Base-by-base conservation (phyloP, 2,329 filamentous ascomycete genomes). In the Trematosphaeria pertusa region DNA sequence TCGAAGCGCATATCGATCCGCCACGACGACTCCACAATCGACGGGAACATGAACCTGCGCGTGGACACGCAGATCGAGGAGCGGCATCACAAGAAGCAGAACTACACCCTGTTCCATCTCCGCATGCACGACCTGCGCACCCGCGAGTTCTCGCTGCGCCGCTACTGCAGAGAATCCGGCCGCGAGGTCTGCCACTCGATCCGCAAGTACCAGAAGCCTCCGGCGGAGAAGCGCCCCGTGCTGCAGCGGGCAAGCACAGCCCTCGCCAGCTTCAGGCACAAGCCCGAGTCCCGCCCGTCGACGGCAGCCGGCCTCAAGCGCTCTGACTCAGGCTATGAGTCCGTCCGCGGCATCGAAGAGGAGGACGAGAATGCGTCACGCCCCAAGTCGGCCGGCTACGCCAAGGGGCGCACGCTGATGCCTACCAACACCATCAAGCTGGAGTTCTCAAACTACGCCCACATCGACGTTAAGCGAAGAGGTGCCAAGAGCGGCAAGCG, bases 361-460 rank as follows among this genome's bases (percentile, higher is more conserved):
- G 49, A 70, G 28, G 56, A 19, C 39, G 58, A 73, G 41, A 54
- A 66, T 39, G 58, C 61, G 18, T 52, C 61, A 49, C 60, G 64
- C 21, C 65, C 67, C 21, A 67, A 64, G 48, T 64, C 68, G 5
- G 60, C 65, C 21, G 66, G 65, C 46, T 67, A 71, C 32, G 56
- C 59, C 48, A 67, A 77, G 59, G 59, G 71, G 75, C 68, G 69
- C 39, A 65, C 69, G 7, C 54, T 72, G 50, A 65, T 73, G 34
- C 83, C 89, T 14, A 89, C 87, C 47, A 91, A 96, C 70, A 87
- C 82, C 26, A 88, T 93, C 69, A 89, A 91, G 73, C 82, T 99
- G 24, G 93, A 97, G 69, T 99, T 97, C 70, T 95, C 91, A 57
- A 99, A 97, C 75, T 99, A 99, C 69, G 93, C 93, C 2, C 91